Evolutionary conservation across 2,329 filamentous ascomycete genomes (phyloP), one percentile per base, ranked within the genome.

Genomic region (Penicillium sp.): DNA sequence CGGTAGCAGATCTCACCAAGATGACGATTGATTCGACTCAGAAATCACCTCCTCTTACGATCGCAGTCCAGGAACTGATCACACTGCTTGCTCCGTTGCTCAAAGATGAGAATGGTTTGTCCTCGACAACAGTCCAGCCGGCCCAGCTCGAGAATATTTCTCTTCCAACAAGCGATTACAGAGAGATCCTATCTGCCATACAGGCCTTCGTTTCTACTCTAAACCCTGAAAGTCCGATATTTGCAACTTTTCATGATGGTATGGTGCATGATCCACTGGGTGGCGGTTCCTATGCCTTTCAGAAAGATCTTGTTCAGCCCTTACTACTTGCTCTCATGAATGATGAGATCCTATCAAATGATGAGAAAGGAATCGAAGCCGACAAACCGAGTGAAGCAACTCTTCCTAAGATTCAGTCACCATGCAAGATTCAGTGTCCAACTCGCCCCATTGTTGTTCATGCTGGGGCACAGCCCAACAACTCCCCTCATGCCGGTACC

Each of bases 391-490:
- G 14, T 10, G 24, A n/a, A 16, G 5, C 2, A 24, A 24, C 18
- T 16, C n/a, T 18, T 21, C 10, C 36, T 9, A 14, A 21, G 18
- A 21, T 39, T 39, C 21, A 7, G 2, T 36, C 36, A 39, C 18
- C 16, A 11, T 11, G 8, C 14, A 1, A 42, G 7, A 23, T 34
- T 56, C 23, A 55, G 42, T 18, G 40, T 51, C 26, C 46, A 56
- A 39, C 58, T 52, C 33, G 33, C 46, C 47, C 31, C 14, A 50
- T 55, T 13, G 21, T 24, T 10, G n/a, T 59, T 28, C 56, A 61
- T 44, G 45, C 55, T 21, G 56, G 56, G 9, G 36, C 53, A 14
- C 53, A 61, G 51, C 56, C 56, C n/a, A 61, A 61, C 23, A 51
- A 49, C 51, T 52, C 47, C 26, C 59, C 56, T 31, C 59, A 61